These are phyloP conservation scores for Metschnikowia peoriensis DNA, from an alignment of 805 yeast species.

Conservation along the genomic window DNA sequence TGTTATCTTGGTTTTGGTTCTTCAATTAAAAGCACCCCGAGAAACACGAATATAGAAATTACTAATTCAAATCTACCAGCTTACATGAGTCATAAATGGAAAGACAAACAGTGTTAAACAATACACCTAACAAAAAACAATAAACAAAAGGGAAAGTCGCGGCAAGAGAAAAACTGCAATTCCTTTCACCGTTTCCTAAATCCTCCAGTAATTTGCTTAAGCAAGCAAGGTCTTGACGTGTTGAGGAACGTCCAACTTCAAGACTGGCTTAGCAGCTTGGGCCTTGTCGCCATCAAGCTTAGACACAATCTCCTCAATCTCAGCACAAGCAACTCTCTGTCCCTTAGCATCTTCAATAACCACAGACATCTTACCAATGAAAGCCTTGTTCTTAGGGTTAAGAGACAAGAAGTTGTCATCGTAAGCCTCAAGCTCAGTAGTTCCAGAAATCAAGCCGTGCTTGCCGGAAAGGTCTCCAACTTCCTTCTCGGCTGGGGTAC, in stretches of 20 bases:
- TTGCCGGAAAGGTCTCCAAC: constrained; percentile 9
- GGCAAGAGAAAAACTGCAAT: not conserved
- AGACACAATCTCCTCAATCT: not conserved
- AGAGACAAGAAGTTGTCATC: constrained; percentile 5
- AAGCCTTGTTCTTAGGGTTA: constrained; percentile 4
- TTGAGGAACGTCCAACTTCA: not conserved
- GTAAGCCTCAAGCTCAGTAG: not conserved
- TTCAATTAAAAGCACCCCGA: no score
- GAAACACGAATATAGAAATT: no score
- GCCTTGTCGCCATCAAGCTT: constrained; percentile 2
- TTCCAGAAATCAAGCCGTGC: constrained; percentile 2
- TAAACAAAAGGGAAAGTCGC: not conserved
- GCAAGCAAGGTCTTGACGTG: not conserved
- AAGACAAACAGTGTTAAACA: not conserved
- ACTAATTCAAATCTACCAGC: no score
- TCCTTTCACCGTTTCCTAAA: not conserved
- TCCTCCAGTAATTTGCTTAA: not conserved
- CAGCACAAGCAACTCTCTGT: constrained; percentile 1
- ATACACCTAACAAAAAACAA: not conserved
- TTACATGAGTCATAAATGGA: no score
- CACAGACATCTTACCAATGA: constrained; percentile 1
- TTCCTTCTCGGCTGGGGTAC: constrained; percentile 1
- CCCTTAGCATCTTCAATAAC: constrained; percentile 1
- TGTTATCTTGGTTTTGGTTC: no score
- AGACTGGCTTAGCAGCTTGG: not conserved